phyloP scores from a whole-genome alignment of 2,329 filamentous ascomycete genomes.

The Ilyonectria destructans region DNA sequence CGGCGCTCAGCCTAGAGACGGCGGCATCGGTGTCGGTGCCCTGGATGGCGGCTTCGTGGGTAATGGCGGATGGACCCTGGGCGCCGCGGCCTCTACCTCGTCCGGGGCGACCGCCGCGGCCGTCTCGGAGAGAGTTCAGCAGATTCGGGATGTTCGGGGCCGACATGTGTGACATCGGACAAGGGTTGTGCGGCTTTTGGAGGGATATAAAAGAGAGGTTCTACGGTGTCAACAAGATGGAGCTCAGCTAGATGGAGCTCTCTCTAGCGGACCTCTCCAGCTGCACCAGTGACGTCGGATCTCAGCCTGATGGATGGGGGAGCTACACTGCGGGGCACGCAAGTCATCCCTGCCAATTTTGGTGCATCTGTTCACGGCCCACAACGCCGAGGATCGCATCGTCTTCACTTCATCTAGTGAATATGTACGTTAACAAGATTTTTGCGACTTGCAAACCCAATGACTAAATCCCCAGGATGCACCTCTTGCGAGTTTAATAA shows the following conservation, averaged over 20 bases:
- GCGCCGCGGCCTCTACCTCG: constrained; percentile 51
- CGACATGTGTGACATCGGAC: constrained; percentile 68
- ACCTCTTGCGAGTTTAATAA: too few relatives aligned
- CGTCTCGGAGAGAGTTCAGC: constrained; percentile 64
- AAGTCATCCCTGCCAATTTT: neutral
- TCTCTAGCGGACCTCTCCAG: constrained; percentile 5
- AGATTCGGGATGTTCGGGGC: constrained; percentile 86
- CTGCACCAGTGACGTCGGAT: constrained; percentile 30
- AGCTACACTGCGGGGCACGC: constrained; percentile 21
- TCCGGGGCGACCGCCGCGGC: constrained; percentile 56
- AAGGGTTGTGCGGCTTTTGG: constrained; percentile 13
- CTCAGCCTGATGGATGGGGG: constrained; percentile 7
- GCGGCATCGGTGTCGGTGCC: constrained; percentile 94
- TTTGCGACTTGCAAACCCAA: too few relatives aligned
- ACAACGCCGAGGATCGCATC: neutral
- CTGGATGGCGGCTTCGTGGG: constrained; percentile 84
- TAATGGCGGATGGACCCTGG: constrained; percentile 50
- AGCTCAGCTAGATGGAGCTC: constrained; percentile 4
- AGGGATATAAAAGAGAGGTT: constrained; percentile 22
- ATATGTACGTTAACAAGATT: too few relatives aligned
- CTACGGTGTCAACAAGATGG: constrained; percentile 1
- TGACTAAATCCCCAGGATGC: too few relatives aligned
- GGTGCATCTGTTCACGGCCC: neutral
- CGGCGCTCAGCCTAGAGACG: constrained; percentile 89
- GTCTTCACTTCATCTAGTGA: too few relatives aligned